Conservation (phyloP, 768 basidiomycete species). For the Paxillus involutus region DNA sequence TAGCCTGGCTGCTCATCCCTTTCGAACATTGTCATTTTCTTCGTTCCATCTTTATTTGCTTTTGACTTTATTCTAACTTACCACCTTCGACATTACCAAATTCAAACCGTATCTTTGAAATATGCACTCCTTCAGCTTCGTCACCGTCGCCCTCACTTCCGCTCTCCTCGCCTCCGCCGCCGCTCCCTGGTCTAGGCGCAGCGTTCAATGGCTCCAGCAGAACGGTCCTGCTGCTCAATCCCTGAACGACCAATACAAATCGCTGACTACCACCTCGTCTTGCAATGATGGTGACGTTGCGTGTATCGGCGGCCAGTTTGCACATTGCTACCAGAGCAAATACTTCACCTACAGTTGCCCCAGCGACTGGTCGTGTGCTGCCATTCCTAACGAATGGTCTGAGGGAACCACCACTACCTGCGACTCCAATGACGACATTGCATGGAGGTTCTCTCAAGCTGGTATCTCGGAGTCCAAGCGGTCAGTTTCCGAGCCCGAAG, state of each 20-base stretch:
- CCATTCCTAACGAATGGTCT: constrained; percentile 21
- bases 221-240: constrained; percentile 24
- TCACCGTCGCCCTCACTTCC: constrained; percentile 11
- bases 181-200: constrained; percentile 12
- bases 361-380: constrained; percentile 17
- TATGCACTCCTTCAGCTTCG: constrained; percentile 19
- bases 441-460: constrained; percentile 17
- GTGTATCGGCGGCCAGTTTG: constrained; percentile 20
- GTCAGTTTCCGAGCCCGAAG: not conserved
- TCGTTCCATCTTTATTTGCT: not conserved
- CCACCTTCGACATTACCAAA: constrained; percentile 1
- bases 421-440: constrained; percentile 13
- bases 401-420: constrained; percentile 20
- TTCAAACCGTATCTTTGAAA: constrained; percentile 14
- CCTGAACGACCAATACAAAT: constrained; percentile 21
- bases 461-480: constrained; percentile 16
- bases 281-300: constrained; percentile 18
- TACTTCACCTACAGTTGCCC: constrained; percentile 16
- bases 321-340: constrained; percentile 10
- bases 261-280: constrained; percentile 14
- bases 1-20: constrained; percentile 15
- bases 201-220: constrained; percentile 17
- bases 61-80: constrained; percentile 6
- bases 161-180: constrained; percentile 20
- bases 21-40: constrained; percentile 9